Percentiles rank a stretch among this genome's conserved stretches.
Evolutionary conservation across 1,139 yeast species (phyloP).

Genomic region (Starmera stellimalicola): DNA sequence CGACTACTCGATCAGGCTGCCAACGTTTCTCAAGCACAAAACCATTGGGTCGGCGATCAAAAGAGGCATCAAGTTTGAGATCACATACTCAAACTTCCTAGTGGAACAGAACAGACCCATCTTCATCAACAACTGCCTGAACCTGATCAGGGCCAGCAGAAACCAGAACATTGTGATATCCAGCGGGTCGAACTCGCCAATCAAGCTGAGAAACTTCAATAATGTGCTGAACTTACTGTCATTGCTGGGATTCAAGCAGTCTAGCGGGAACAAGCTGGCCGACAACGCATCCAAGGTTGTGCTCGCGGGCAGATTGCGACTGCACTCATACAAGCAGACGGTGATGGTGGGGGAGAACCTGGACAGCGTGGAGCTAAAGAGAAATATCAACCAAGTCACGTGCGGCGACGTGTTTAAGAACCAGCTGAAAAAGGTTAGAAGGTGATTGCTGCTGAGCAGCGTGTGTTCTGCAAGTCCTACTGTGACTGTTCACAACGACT

Average conservation of each 20-base stretch:
- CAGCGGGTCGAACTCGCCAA: conserved; percentile 59
- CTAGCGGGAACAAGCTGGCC: conserved; percentile 50
- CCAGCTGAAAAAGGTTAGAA: conserved; percentile 16
- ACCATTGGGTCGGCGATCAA: conserved; percentile 76
- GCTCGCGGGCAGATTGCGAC: conserved; percentile 62
- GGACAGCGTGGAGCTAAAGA: conserved; percentile 10
- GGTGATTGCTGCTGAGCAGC: too few species aligned
- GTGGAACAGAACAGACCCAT: conserved; percentile 41
- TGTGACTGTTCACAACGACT: too few species aligned
- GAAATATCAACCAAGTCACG: conserved; percentile 13
- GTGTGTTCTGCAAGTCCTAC: too few species aligned
- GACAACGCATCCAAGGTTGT: conserved; percentile 55
- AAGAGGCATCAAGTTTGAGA: conserved; percentile 76
- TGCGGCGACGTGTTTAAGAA: conserved; percentile 19
- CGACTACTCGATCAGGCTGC: conserved; percentile 54
- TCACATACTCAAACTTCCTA: conserved; percentile 53
- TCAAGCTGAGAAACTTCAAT: conserved; percentile 52
- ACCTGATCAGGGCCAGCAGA: conserved; percentile 76
- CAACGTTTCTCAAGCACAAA: conserved; percentile 75
- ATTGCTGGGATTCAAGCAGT: conserved; percentile 46
- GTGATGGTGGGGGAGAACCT: conserved; percentile 40
- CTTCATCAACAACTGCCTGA: conserved; percentile 62
- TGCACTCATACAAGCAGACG: conserved; percentile 62
- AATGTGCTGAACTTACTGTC: conserved; percentile 62
- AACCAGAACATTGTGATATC: conserved; percentile 70